phyloP scores from a whole-genome alignment of 352 stramenopile species.

The Pythium myriotylum region DNA sequence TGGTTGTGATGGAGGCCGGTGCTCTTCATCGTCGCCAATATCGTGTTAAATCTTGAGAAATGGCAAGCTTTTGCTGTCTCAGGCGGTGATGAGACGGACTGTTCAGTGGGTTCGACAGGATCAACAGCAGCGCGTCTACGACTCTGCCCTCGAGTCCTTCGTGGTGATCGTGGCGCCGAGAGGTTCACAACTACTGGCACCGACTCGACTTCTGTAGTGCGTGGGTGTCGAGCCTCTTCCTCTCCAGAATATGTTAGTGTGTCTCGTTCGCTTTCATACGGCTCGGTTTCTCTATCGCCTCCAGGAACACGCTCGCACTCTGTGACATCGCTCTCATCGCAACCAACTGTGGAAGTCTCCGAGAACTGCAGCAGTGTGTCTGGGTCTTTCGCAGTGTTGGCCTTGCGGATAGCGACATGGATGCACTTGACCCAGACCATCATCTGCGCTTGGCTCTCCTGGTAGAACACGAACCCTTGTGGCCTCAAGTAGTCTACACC shows the following conservation, averaged over 20 bases:
- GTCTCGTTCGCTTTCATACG: constrained; percentile 11
- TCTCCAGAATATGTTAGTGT: not conserved
- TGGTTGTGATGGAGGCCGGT: not conserved
- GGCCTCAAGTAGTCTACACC: constrained; percentile 55
- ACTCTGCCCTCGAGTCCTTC: constrained; percentile 4
- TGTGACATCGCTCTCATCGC: constrained; percentile 19
- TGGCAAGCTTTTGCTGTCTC: constrained; percentile 5
- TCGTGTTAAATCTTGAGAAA: constrained; percentile 24
- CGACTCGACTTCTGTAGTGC: not conserved
- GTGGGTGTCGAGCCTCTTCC: not conserved
- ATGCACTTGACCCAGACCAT: constrained; percentile 81
- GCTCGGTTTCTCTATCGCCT: constrained; percentile 3
- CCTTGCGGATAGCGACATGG: constrained; percentile 61
- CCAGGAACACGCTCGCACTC: constrained; percentile 18
- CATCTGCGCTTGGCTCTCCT: constrained; percentile 70
- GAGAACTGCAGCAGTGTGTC: constrained; percentile 38
- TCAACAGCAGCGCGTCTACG: constrained; percentile 15
- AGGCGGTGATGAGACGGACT: not conserved
- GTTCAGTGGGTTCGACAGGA: not conserved
- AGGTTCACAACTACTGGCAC: not conserved
- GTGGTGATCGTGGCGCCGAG: constrained; percentile 7
- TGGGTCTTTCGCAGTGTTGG: constrained; percentile 9
- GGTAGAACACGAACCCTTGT: constrained; percentile 75
- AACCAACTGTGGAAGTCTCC: constrained; percentile 18
- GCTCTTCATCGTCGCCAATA: constrained; percentile 28